Base-by-base conservation (phyloP, 73 alveolate genomes). In the Paramecium caudatum region DNA sequence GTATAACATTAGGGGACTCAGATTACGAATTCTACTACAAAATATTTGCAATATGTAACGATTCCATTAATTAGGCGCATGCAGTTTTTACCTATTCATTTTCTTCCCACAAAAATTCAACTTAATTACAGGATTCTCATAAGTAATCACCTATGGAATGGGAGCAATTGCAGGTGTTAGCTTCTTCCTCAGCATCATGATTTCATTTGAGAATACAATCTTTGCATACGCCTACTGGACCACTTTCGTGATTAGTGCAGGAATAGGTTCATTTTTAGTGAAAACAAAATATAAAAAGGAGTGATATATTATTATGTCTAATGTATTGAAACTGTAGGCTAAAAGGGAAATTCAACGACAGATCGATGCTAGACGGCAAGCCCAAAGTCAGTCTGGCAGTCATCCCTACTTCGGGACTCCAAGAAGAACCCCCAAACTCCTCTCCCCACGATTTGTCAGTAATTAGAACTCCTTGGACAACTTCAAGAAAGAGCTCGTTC, bases 391-490 rank as follows among this genome's bases (percentile, higher is more conserved):
- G 30, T 21, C 23, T 27, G 30, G 80, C 30, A 55, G 30, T 55
- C 80, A 55, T 55, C 80, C 80, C n/a, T 55, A 55, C 30, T 55
- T 55, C 46, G 45, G 45, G 17, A 55, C 23, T 23, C 30, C 30
- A 27, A 55, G 30, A 25, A 55, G 30, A 27, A 7, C 46, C 8
- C 12, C 23, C 4, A 43, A 43, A 23, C 27, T 55, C 2, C 12
- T 19, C 23, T 55, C 80, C 1, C 80, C 80, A 27, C 23, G 30
- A 55, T 55, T 55, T 55, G 80, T 55, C 37, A 55, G 80, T 55
- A 68, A 68, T 68, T 34, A 68, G 6, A 68, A 32, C 37, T 68
- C 84, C 25, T 21, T 68, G 33, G 84, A 68, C 10, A 68, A 30
- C 3, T 68, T 34, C n/a, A 68, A 49, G n/a, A 37, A 68, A 16